Evolutionary conservation across 2,329 filamentous ascomycete species (phyloP).

Genomic region (Arthrobotrys megalospora): DNA sequence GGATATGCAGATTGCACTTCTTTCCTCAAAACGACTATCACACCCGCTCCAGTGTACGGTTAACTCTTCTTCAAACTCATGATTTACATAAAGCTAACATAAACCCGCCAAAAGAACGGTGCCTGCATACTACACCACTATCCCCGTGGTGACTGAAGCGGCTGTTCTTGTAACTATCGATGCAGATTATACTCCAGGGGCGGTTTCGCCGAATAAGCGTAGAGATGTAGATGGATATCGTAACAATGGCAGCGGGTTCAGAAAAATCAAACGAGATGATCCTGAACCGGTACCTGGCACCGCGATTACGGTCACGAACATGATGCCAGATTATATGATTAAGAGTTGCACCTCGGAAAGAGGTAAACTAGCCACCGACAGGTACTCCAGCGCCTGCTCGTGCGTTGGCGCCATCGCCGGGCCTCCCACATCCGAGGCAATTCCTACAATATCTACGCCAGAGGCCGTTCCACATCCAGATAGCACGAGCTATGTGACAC

Average conservation of each 20-base stretch:
- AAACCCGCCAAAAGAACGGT: no score
- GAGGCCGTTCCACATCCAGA: background rate
- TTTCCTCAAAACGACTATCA: background rate
- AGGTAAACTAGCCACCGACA: background rate
- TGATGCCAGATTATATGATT: background rate
- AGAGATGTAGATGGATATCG: no score
- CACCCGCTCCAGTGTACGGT: background rate
- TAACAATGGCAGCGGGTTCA: background rate
- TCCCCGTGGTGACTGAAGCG: background rate
- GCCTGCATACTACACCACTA: background rate
- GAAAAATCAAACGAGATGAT: background rate
- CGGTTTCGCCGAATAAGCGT: no score
- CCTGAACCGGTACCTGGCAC: background rate
- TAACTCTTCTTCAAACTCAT: background rate
- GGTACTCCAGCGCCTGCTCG: constrained; percentile 11
- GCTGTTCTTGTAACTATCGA: background rate
- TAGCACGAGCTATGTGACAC: background rate
- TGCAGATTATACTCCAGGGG: background rate
- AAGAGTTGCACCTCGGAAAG: background rate
- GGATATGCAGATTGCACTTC: background rate
- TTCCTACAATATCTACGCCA: background rate
- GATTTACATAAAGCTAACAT: no score
- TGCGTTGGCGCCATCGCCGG: background rate
- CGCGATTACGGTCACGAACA: background rate
- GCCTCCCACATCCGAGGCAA: background rate